A percentile compares a stretch with the other conserved stretches of the same genome.
These are phyloP conservation scores for Wickerhamiella allomyrinae DNA, from an alignment of 805 yeast species.

Conservation along the genomic window DNA sequence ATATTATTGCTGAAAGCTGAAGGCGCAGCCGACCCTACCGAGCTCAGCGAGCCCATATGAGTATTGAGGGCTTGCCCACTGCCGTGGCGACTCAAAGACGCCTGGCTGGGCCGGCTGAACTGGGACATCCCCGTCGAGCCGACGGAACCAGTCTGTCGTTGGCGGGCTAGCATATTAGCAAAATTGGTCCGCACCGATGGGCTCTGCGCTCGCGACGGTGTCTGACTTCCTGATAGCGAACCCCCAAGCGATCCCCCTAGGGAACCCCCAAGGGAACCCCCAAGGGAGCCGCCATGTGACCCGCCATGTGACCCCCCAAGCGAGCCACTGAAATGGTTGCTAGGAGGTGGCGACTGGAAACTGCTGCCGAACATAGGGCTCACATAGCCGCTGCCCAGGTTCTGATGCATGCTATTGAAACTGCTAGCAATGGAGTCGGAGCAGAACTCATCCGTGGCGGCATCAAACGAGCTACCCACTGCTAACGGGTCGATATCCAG, in stretches of 20 bases:
- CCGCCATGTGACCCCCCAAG: no score
- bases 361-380: neutral
- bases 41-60: neutral
- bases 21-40: neutral
- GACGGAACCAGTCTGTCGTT: neutral
- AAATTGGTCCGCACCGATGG: neutral
- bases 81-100: neutral
- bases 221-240: neutral
- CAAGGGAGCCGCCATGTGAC: no score
- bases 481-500: neutral
- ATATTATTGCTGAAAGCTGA: neutral
- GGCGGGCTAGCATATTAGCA: neutral
- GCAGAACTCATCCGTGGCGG: neutral
- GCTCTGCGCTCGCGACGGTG: neutral
- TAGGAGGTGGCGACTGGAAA: neutral
- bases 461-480: neutral
- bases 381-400: neutral
- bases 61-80: no score
- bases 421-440: neutral
- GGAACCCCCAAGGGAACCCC: no score
- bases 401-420: neutral
- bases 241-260: neutral
- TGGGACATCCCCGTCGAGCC: neutral
- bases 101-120: slow-evolving; percentile 2
- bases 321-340: no score